These are phyloP conservation scores for Thelonectria rubi DNA, from an alignment of 2,329 filamentous ascomycete genomes.

Conservation along the genomic window DNA sequence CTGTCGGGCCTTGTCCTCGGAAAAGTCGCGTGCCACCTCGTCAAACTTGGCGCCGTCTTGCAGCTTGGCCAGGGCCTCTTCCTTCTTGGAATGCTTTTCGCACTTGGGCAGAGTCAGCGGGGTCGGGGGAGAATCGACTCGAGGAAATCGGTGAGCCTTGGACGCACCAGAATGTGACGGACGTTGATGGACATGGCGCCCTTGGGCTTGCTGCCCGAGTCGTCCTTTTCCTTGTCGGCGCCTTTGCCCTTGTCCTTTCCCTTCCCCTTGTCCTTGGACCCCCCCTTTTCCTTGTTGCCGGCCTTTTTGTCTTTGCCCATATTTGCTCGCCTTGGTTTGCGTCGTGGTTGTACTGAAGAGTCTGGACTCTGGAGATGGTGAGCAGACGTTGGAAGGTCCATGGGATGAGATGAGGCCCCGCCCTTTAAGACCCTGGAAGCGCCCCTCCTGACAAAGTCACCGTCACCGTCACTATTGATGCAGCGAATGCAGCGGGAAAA, in stretches of 20 bases:
- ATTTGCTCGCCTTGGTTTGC: conserved; percentile 15
- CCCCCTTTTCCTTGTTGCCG: conserved; percentile 47
- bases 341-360: conserved; percentile 7
- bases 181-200: conserved; percentile 77
- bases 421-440: conserved; percentile 16
- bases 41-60: conserved; percentile 76
- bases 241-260: conserved; percentile 39
- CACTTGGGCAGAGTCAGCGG: conserved; percentile 58
- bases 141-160: neutral
- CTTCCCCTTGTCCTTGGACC: conserved; percentile 31
- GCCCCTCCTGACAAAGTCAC: conserved; percentile 18
- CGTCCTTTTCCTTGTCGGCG: conserved; percentile 39
- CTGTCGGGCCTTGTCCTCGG: conserved; percentile 79
- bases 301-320: conserved; percentile 56
- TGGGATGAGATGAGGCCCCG: conserved; percentile 16
- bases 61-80: conserved; percentile 76
- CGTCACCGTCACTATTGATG: neutral
- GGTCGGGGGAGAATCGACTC: no score
- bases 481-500: neutral
- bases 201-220: conserved; percentile 52
- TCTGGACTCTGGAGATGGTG: neutral
- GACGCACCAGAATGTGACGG: conserved; percentile 71
- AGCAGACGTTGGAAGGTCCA: conserved; percentile 5
- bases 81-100: conserved; percentile 80
- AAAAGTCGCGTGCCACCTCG: conserved; percentile 75